Base-by-base conservation (phyloP, 2,329 filamentous ascomycete species). In the Penicillium sclerotigenum region DNA sequence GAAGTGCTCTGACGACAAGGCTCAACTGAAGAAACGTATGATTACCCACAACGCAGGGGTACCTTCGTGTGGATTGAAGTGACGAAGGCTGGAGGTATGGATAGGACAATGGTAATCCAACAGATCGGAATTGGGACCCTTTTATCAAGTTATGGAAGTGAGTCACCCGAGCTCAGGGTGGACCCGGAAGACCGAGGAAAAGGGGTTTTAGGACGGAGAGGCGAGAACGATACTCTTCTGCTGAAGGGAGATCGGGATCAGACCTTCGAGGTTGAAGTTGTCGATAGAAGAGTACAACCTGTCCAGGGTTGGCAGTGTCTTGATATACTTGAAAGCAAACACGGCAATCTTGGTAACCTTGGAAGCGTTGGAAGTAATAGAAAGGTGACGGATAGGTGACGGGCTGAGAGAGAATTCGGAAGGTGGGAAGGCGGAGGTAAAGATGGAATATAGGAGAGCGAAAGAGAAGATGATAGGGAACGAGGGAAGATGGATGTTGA, bases 401-500 rank as follows among this genome's bases (percentile, higher is more conserved):
- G 50, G 29, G 47, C 33, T 54, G 56, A 56, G 28, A 52, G 49
- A 45, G 55, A 29, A 51, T 26, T 26, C n/a, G 47, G 36, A 34
- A 18, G 45, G 49, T 57, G 42, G 48, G 49, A 51, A 28, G 38
- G 47, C 47, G 47, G 57, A 57, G 47, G 52, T 36, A 57, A 47
- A 47, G 48, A 56, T 47, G 56, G 56, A 47, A 34, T 34, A 29
- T 34, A 37, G 47, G 55, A 24, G 47, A 57, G 52, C 45, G 52
- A 45, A 57, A 38, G 51, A 56, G 40, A 55, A 51, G 37, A 45
- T 10, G 34, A 20, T 42, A 41, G 52, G 51, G 62, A 58, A 57
- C 49, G 53, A 60, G 52, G 54, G 59, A 61, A 63, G 58, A 58
- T 52, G 48, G 50, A 58, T 48, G 57, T 57, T 59, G 59, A 54